phyloP scores from a whole-genome alignment of 1,284 basidiomycete genomes.

The Trichosporon coremiiforme region DNA sequence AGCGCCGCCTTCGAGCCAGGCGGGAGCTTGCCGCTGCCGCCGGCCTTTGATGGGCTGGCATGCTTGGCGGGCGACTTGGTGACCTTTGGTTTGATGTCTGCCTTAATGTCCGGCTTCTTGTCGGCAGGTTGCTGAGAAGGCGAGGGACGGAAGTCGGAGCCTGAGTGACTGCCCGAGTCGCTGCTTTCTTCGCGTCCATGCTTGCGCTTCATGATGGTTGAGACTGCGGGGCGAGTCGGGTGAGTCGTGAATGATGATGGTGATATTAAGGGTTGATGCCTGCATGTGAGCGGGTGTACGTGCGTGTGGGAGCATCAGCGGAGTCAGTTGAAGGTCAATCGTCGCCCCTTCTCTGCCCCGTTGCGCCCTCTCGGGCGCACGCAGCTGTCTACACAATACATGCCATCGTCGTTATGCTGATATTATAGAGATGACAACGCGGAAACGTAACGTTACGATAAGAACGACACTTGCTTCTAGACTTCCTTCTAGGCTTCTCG shows the following conservation, averaged over 20 bases:
- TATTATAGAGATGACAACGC: neutral
- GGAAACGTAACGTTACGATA: neutral
- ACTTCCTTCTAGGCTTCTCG: neutral
- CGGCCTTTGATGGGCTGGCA: neutral
- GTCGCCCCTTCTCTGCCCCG: neutral
- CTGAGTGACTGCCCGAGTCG: neutral
- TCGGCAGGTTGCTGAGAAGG: neutral
- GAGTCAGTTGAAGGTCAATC: neutral
- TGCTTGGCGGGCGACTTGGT: neutral
- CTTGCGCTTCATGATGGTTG: neutral
- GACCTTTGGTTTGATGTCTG: slow-evolving; percentile 6
- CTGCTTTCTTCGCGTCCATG: neutral
- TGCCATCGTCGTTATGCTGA: neutral
- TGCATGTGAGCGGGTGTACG: neutral
- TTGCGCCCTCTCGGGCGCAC: neutral
- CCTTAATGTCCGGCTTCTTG: slow-evolving; percentile 3
- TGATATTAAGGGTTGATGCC: neutral
- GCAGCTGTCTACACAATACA: neutral
- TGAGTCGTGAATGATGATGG: neutral
- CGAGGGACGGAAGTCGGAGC: neutral
- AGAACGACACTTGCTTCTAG: neutral
- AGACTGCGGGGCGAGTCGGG: neutral
- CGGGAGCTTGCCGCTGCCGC: neutral
- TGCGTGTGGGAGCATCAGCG: neutral
- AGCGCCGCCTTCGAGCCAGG: slow-evolving; percentile 7